Conservation (phyloP, 345 rosid species). For the Syzygium aqueum region DNA sequence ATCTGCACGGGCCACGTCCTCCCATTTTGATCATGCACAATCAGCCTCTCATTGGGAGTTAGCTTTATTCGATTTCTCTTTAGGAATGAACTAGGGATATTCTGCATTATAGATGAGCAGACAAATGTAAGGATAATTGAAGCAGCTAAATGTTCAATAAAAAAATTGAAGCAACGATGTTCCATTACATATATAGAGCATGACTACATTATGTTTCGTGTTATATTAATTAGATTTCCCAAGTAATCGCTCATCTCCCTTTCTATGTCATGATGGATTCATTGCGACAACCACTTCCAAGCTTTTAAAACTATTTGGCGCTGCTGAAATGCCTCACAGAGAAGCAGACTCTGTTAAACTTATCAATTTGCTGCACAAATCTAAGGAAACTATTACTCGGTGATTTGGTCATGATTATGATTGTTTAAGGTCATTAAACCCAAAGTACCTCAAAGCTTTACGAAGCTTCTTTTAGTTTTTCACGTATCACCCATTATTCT, state of each 20-base stretch:
- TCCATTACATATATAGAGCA: not conserved
- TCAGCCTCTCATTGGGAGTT: not conserved
- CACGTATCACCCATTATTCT: not conserved
- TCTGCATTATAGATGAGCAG: not conserved
- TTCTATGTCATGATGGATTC: not conserved
- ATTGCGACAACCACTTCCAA: not conserved
- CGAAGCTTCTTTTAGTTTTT: not conserved
- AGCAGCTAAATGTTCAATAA: not conserved
- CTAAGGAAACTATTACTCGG: not conserved
- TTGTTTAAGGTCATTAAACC: not conserved
- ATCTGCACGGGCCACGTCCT: not conserved
- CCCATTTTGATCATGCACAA: conserved; percentile 2
- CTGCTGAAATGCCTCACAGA: not conserved
- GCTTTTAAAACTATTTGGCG: not conserved
- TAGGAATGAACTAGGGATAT: not conserved
- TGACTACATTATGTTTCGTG: not conserved
- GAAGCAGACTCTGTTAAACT: not conserved
- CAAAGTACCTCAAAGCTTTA: not conserved
- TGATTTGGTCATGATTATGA: not conserved
- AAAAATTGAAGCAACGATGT: not conserved
- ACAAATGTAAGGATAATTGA: not conserved
- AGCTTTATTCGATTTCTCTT: not conserved
- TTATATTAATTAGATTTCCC: not conserved
- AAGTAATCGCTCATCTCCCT: not conserved
- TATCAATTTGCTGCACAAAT: not conserved